These are phyloP conservation scores for Blumeria hordei DNA, from an alignment of 2,329 filamentous ascomycete species.

Conservation along the genomic window DNA sequence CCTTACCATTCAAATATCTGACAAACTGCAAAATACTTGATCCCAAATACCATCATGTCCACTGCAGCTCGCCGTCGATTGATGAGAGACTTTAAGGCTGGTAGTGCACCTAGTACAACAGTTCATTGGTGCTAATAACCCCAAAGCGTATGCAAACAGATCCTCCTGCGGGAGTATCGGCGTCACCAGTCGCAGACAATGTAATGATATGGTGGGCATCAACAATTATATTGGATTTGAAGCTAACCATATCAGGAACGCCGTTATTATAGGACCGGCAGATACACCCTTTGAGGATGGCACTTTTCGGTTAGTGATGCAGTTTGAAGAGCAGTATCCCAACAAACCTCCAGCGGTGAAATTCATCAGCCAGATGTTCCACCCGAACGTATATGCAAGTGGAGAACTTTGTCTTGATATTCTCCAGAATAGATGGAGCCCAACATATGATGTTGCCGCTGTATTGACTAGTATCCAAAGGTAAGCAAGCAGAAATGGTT, in stretches of 20 bases:
- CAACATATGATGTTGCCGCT: constrained; percentile 92
- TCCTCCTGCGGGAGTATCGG: constrained; percentile 86
- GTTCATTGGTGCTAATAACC: constrained; percentile 6
- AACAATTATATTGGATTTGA: constrained; percentile 2
- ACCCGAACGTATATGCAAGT: constrained; percentile 93
- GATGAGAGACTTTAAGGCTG: constrained; percentile 98
- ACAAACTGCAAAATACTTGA: too few species aligned
- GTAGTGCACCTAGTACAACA: constrained; percentile 14
- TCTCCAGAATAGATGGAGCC: constrained; percentile 92
- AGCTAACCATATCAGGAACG: constrained; percentile 42
- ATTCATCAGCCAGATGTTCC: constrained; percentile 98
- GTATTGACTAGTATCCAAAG: constrained; percentile 96
- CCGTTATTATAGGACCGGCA: constrained; percentile 88
- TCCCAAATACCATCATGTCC: constrained; percentile 35
- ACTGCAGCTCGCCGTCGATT: constrained; percentile 84
- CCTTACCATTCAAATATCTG: too few species aligned
- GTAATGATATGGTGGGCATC: constrained; percentile 69
- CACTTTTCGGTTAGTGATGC: constrained; percentile 93
- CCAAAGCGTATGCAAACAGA: constrained; percentile 93
- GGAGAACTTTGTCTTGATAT: constrained; percentile 94
- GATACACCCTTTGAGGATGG: constrained; percentile 97
- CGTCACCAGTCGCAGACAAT: constrained; percentile 85
- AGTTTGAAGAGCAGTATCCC: constrained; percentile 96
- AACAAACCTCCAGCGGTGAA: constrained; percentile 97
- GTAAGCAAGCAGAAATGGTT: constrained; percentile 21